These are phyloP conservation scores for Colletotrichum nymphaeae DNA, from an alignment of 2,329 filamentous ascomycete genomes.

Conservation along the genomic window DNA sequence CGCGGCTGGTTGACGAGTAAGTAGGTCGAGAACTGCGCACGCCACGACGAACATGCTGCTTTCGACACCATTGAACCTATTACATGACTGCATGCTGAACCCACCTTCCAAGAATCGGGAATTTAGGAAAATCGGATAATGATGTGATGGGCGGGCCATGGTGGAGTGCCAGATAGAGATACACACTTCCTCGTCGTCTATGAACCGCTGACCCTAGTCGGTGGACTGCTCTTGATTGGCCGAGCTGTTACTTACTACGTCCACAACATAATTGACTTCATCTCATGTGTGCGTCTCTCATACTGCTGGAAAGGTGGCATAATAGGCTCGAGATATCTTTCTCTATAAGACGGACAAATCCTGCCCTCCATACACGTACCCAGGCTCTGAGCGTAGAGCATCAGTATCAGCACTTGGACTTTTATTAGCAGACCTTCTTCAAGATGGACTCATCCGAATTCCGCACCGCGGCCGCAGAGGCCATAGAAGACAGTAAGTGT, in stretches of 20 bases:
- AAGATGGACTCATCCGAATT: conserved; percentile 85
- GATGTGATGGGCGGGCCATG: neutral
- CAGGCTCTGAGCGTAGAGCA: neutral
- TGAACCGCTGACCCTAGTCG: neutral
- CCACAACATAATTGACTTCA: conserved; percentile 25
- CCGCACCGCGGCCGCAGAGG: conserved; percentile 78
- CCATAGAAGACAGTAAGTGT: conserved; percentile 83
- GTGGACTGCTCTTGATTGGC: neutral
- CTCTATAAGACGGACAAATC: neutral
- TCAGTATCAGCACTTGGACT: neutral
- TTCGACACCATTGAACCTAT: neutral
- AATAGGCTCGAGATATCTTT: neutral
- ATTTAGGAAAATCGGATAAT: neutral
- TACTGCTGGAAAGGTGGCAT: neutral
- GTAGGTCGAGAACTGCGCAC: no score
- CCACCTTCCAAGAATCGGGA: neutral
- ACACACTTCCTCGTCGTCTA: neutral
- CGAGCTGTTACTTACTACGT: neutral
- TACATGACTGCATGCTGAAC: neutral
- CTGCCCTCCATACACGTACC: neutral
- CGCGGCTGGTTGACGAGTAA: neutral
- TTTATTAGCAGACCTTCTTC: neutral
- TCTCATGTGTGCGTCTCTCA: conserved; percentile 4
- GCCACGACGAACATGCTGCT: neutral
- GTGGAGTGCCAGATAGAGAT: neutral